phyloP scores from a whole-genome alignment of 257 asterid species.

The Buddleja alternifolia region DNA sequence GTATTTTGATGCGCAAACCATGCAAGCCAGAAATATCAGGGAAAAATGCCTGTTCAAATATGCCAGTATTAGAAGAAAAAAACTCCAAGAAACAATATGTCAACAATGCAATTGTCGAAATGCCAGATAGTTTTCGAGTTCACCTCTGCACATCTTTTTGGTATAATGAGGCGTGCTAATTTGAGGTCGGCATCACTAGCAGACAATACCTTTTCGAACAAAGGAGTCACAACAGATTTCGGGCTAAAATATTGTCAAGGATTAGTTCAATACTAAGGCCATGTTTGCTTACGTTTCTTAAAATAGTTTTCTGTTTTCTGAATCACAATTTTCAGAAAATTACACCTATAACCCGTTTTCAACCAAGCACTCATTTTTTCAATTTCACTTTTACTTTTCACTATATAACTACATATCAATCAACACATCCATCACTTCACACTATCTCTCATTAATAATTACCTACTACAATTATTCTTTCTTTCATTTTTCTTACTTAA shows the following conservation, averaged over 20 bases:
- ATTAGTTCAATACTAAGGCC: slow-evolving; percentile 26
- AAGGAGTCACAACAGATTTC: slow-evolving; percentile 51
- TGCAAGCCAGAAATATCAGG: slow-evolving; percentile 61
- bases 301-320: too few species aligned
- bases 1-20: slow-evolving; percentile 55
- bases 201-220: slow-evolving; percentile 64
- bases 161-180: slow-evolving; percentile 63
- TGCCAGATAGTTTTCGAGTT: slow-evolving; percentile 19
- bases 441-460: too few species aligned
- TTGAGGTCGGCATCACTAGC: slow-evolving; percentile 59
- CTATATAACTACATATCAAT: too few species aligned
- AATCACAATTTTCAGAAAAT: too few species aligned
- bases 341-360: too few species aligned
- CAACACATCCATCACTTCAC: too few species aligned
- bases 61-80: too few species aligned
- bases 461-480: too few species aligned
- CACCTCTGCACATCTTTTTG: slow-evolving; percentile 76
- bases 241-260: slow-evolving; percentile 65
- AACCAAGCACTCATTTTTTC: too few species aligned
- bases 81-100: slow-evolving; percentile 2
- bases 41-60: slow-evolving; percentile 55
- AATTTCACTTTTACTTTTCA: too few species aligned
- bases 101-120: slow-evolving; percentile 10
- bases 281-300: too few species aligned
- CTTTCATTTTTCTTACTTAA: too few species aligned